Conservation (phyloP, 495 filamentous ascomycete genomes). For the Tuber borchii region DNA sequence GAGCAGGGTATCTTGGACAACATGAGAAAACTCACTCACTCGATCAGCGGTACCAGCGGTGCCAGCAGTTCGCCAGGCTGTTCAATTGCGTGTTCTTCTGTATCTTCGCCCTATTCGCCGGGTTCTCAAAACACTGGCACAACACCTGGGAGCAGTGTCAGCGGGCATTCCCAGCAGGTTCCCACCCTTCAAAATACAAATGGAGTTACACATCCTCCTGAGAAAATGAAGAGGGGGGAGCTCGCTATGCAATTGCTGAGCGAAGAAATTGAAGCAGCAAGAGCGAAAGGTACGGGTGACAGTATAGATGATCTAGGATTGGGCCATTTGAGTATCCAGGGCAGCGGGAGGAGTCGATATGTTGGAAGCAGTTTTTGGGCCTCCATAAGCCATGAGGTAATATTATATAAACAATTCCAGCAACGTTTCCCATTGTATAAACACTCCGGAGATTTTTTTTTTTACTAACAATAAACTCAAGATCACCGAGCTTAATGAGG, state of each 20-base stretch:
- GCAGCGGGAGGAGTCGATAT: slow-evolving; percentile 71
- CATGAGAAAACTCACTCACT: slow-evolving; percentile 17
- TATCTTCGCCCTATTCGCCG: slow-evolving; percentile 14
- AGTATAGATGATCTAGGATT: slow-evolving; percentile 59
- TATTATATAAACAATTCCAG: slow-evolving; percentile 10
- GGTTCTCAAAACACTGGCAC: slow-evolving; percentile 11
- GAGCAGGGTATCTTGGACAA: slow-evolving; percentile 14
- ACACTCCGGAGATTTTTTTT: neutral
- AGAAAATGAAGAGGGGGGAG: neutral
- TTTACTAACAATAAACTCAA: slow-evolving; percentile 13
- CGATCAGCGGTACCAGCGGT: neutral
- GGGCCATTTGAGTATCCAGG: slow-evolving; percentile 75
- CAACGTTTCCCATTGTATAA: neutral
- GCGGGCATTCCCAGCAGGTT: slow-evolving; percentile 4
- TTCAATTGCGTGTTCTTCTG: neutral
- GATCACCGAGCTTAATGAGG: slow-evolving; percentile 36
- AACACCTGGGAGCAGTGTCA: slow-evolving; percentile 26
- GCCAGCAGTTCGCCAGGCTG: neutral
- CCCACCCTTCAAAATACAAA: neutral
- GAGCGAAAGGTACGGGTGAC: slow-evolving; percentile 27
- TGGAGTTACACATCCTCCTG: neutral
- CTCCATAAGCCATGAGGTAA: slow-evolving; percentile 77
- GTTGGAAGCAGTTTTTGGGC: slow-evolving; percentile 86
- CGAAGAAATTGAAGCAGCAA: slow-evolving; percentile 35
- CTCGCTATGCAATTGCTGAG: slow-evolving; percentile 27